Evolutionary conservation across 306 rosid genomes (phyloP).

Genomic region (Bauhinia variegata): DNA sequence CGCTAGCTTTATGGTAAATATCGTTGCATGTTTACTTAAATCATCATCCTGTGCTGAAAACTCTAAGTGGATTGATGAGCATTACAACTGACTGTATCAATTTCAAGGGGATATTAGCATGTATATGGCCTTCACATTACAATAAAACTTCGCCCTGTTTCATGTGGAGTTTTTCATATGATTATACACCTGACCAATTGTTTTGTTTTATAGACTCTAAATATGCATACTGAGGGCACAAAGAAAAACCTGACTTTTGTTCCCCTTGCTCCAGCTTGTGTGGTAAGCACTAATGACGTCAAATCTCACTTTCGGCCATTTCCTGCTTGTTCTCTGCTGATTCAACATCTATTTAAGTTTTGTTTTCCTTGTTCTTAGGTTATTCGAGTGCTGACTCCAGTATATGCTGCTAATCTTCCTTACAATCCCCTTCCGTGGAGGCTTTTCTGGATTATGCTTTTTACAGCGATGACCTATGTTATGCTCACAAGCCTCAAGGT

Average conservation of each 20-base stretch:
- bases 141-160: background rate
- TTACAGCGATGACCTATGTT: slow-evolving; percentile 64
- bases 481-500: slow-evolving; percentile 97
- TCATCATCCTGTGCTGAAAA: slow-evolving; percentile 14
- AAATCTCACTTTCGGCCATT: background rate
- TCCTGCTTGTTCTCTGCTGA: slow-evolving; percentile 19
- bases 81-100: slow-evolving; percentile 15
- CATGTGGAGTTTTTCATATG: slow-evolving; percentile 15
- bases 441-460: slow-evolving; percentile 64
- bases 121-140: slow-evolving; percentile 10
- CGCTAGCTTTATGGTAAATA: slow-evolving; percentile 14
- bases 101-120: too few relatives aligned
- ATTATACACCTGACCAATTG: slow-evolving; percentile 40
- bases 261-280: slow-evolving; percentile 97
- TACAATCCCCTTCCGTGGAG: slow-evolving; percentile 76
- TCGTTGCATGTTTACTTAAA: slow-evolving; percentile 28
- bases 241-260: slow-evolving; percentile 89
- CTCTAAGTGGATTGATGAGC: slow-evolving; percentile 24
- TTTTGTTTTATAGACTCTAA: slow-evolving; percentile 63
- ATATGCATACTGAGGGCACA: slow-evolving; percentile 61
- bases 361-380: slow-evolving; percentile 56
- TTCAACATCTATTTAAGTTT: slow-evolving; percentile 1
- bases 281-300: slow-evolving; percentile 62
- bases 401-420: slow-evolving; percentile 80
- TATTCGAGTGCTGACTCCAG: slow-evolving; percentile 92